Evolutionary conservation across 345 rosid species (phyloP).

Genomic region (Salix dunnii): DNA sequence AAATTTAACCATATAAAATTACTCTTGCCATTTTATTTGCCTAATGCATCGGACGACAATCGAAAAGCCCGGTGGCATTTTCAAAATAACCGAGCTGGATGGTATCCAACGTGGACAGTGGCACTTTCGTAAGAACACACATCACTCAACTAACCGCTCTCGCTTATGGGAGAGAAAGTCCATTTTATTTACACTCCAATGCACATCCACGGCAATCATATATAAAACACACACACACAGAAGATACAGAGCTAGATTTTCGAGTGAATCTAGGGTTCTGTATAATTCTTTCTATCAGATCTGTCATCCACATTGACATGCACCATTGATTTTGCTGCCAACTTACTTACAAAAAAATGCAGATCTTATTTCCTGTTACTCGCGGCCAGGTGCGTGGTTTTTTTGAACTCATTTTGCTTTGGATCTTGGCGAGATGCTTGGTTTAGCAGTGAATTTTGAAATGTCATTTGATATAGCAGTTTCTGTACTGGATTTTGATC

Average conservation of each 20-base stretch:
- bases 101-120: background rate
- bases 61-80: background rate
- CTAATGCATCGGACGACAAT: background rate
- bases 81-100: background rate
- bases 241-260: background rate
- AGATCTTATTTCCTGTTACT: conserved; percentile 42
- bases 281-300: background rate
- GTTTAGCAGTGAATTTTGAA: background rate
- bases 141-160: conserved; percentile 3
- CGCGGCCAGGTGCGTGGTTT: conserved; percentile 65
- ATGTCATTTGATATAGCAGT: conserved; percentile 2
- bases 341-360: conserved; percentile 11
- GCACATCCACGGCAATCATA: background rate
- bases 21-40: too few relatives aligned
- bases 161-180: too few relatives aligned
- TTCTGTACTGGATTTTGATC: background rate
- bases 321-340: background rate
- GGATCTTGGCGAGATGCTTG: conserved; percentile 14
- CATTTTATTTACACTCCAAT: background rate
- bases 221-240: background rate
- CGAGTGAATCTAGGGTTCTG: conserved; percentile 9
- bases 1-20: too few relatives aligned
- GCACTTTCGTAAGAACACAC: background rate
- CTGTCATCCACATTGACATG: background rate
- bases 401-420: background rate